These are phyloP conservation scores for Strobilomyces echinocephalus DNA, from an alignment of 768 basidiomycete species.

Conservation along the genomic window DNA sequence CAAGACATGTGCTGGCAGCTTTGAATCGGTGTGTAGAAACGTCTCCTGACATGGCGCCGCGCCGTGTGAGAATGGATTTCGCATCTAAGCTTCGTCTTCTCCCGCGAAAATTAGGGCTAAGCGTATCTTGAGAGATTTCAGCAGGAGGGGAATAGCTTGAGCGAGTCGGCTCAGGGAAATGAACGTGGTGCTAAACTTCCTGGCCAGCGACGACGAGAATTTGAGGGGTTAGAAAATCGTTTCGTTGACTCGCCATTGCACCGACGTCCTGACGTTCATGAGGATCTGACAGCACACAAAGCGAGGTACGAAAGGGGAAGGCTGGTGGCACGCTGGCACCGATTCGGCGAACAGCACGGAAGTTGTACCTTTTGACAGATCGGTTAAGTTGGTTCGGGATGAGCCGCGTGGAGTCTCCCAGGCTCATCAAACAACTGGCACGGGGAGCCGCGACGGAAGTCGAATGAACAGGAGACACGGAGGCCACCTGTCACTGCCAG, in stretches of 20 bases:
- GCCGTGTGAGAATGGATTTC: slow-evolving; percentile 20
- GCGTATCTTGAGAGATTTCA: slow-evolving; percentile 4
- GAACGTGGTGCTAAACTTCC: neutral
- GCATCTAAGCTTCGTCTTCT: slow-evolving; percentile 14
- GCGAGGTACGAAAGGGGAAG: neutral
- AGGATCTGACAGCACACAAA: neutral
- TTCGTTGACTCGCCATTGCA: neutral
- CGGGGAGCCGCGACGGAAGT: slow-evolving; percentile 5
- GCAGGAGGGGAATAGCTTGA: neutral
- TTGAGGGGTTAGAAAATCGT: neutral
- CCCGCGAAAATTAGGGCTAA: slow-evolving; percentile 23
- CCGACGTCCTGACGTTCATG: neutral
- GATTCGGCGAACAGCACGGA: slow-evolving; percentile 1
- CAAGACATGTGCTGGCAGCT: slow-evolving; percentile 4
- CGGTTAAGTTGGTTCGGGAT: neutral
- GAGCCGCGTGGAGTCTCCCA: neutral
- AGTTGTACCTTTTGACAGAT: neutral
- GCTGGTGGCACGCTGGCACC: slow-evolving; percentile 3
- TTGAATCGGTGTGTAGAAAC: slow-evolving; percentile 1
- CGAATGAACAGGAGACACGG: slow-evolving; percentile 4
- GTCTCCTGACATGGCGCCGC: slow-evolving; percentile 1
- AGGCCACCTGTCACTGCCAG: slow-evolving; percentile 2
- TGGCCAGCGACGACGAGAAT: neutral
- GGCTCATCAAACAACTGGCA: neutral
- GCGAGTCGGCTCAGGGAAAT: neutral